Evolutionary conservation across 192 early-diverging fungal species (phyloP), one percentile per base, ranked within the genome.

Genomic region (Backusella mclennaniae): DNA sequence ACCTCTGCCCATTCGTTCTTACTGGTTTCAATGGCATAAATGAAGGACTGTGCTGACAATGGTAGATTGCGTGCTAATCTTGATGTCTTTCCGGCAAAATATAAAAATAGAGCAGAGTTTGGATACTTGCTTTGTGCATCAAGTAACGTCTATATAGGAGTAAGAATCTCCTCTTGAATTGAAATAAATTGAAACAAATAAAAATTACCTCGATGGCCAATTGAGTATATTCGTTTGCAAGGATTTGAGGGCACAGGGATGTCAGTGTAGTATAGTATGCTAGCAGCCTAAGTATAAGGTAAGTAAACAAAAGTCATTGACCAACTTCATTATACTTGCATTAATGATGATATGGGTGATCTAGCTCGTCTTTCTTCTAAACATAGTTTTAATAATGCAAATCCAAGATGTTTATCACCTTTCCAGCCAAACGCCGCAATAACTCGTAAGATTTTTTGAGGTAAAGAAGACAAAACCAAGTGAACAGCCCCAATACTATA

Each of bases 401-500:
- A 84, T 6, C 88, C 88, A 66, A 89, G 80, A 33, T 85, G 77
- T 73, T 85, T 85, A 80, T 89, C 83, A 0, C 83, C 85, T 44
- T 77, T 81, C 83, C 86, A 89, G 12, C 86, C 88, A 63, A 89
- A 86, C 2, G 86, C 83, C 0, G 86, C 79, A 33, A 89, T 78
- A 31, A 87, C 78, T 7, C 63, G 42, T 21, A 79, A 41, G 5
- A 82, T 72, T 23, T 82, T 82, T 44, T 71, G 73, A 49, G 81
- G 81, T 39, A 82, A 53, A 5, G 67, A 72, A 14, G 81, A 75
- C n/a, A 82, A 59, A 0, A 82, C 39, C 19, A 82, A 53, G 68
- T 82, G 81, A 33, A 82, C 75, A 46, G 81, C 42, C 7, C 81
- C 81, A 76, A 82, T 82, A 56, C 80, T 82, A 78, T 6, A 19